Base-by-base conservation (phyloP, 2,329 filamentous ascomycete species). In the Verticillium klebahnii region DNA sequence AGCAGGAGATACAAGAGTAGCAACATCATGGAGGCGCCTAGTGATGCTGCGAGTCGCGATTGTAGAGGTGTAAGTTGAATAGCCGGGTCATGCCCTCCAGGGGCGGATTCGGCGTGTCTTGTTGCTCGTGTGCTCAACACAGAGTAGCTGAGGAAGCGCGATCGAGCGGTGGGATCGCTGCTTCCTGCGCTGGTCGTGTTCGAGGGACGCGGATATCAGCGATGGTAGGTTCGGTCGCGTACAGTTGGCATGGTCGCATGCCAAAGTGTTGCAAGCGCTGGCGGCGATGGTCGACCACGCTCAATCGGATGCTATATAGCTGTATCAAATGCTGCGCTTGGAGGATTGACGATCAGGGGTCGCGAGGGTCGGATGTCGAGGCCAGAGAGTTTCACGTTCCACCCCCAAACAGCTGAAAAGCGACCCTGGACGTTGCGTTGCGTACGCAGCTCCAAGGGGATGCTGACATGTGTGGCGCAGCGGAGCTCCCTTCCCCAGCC, bases 61-160 rank as follows among this genome's bases (percentile, higher is more conserved):
- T 91, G 90, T 67, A 91, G 78, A 69, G 84, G 86, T 73, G 84
- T 88, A 74, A 89, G 82, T 75, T 88, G 78, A 83, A 85, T 85
- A 66, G 69, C 74, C 71, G 65, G 68, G 67, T 69, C 74, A 77
- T 77, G 76, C 75, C 80, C 80, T 74, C 74, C 69, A 70, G 71
- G 74, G 75, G 73, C 71, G 66, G 67, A 54, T 59, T 57, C 56
- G 50, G 55, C 40, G 19, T 50, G 11, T 50, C 25, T 50, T 23
- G 4, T 50, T 50, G 45, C 19, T 23, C 3, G 8, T 12, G 7
- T 25, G 7, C n/a, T 50, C 37, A 12, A 23, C 7, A 14, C 3
- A 50, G 34, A 23, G 12, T n/a, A 50, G 9, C 19, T 50, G 6
- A n/a, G 12, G 11, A n/a, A 23, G 45, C 45, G 19, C 19, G n/a